These are phyloP conservation scores for Neolentinus lepideus DNA, from an alignment of 1,284 basidiomycete species.

Conservation along the genomic window DNA sequence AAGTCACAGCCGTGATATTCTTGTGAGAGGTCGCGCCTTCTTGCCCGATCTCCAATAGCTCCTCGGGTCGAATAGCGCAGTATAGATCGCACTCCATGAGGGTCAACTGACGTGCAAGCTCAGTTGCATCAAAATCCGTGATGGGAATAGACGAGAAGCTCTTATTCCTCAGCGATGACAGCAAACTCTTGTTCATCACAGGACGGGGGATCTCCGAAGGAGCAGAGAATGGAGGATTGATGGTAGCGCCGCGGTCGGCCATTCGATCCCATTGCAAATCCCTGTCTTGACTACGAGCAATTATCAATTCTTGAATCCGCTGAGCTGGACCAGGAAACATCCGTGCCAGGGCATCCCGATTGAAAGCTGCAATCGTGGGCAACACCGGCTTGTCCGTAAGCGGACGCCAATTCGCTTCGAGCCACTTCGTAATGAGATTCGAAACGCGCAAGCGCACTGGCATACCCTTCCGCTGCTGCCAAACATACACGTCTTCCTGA, in stretches of 20 bases:
- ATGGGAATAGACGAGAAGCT: constrained; percentile 58
- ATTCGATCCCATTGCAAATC: constrained; percentile 45
- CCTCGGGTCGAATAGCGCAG: constrained; percentile 79
- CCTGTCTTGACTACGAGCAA: constrained; percentile 39
- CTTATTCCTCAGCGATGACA: constrained; percentile 52
- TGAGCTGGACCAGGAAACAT: constrained; percentile 65
- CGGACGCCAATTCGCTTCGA: constrained; percentile 85
- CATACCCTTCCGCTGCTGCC: constrained; percentile 82
- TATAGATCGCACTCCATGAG: constrained; percentile 90
- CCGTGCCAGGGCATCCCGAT: constrained; percentile 49
- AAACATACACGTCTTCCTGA: constrained; percentile 60
- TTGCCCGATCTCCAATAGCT: constrained; percentile 78
- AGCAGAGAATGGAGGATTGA: constrained; percentile 51
- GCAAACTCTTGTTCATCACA: constrained; percentile 77
- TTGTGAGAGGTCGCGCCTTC: constrained; percentile 57
- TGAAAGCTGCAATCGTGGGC: constrained; percentile 55
- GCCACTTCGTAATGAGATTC: constrained; percentile 91
- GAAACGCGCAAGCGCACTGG: constrained; percentile 87
- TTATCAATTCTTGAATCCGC: constrained; percentile 68
- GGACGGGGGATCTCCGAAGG: constrained; percentile 70
- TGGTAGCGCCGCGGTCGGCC: constrained; percentile 30
- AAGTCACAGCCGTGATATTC: constrained; percentile 80
- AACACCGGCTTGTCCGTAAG: constrained; percentile 58
- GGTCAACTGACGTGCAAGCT: constrained; percentile 93
- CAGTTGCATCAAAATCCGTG: constrained; percentile 90